Conservation (phyloP, 495 filamentous ascomycete species). For the Aspergillus biplanus region DNA sequence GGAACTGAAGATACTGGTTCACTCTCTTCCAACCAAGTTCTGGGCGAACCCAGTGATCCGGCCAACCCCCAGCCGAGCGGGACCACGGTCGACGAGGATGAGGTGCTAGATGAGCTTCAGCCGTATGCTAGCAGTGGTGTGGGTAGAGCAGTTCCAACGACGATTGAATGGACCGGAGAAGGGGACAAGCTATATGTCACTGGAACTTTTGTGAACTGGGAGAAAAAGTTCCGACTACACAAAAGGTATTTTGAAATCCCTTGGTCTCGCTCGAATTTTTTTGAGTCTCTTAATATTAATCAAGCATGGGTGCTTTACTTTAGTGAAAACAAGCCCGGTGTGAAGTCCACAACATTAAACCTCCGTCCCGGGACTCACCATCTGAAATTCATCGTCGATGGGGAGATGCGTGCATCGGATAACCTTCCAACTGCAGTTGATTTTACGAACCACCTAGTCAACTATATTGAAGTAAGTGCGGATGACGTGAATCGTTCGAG, state of each 20-base stretch:
- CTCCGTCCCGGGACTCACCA: conserved; percentile 94
- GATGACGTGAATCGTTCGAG: conserved; percentile 59
- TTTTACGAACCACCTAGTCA: conserved; percentile 93
- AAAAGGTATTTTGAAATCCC: conserved; percentile 61
- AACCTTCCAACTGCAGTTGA: conserved; percentile 93
- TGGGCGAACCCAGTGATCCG: conserved; percentile 51
- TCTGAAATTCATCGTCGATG: conserved; percentile 93
- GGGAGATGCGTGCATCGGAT: conserved; percentile 84
- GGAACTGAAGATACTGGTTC: conserved; percentile 61
- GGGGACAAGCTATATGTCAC: conserved; percentile 93
- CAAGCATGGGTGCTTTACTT: neutral
- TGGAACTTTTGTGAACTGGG: conserved; percentile 95
- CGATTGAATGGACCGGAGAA: conserved; percentile 77
- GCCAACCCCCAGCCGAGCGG: conserved; percentile 66
- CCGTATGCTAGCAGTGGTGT: conserved; percentile 57
- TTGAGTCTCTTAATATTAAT: conserved; percentile 14
- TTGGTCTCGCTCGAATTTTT: conserved; percentile 1
- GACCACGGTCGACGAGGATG: conserved; percentile 78
- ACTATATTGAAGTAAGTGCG: conserved; percentile 91
- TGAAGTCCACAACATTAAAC: conserved; percentile 74
- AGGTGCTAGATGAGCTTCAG: conserved; percentile 72
- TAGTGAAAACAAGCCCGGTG: conserved; percentile 49
- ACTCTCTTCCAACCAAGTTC: conserved; percentile 50
- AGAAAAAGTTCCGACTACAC: conserved; percentile 83
- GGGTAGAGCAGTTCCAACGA: conserved; percentile 67